A percentile compares a stretch with the other conserved stretches of the same genome.
phyloP scores from a whole-genome alignment of 2,329 filamentous ascomycete species.

The Aspergillus glaucus region DNA sequence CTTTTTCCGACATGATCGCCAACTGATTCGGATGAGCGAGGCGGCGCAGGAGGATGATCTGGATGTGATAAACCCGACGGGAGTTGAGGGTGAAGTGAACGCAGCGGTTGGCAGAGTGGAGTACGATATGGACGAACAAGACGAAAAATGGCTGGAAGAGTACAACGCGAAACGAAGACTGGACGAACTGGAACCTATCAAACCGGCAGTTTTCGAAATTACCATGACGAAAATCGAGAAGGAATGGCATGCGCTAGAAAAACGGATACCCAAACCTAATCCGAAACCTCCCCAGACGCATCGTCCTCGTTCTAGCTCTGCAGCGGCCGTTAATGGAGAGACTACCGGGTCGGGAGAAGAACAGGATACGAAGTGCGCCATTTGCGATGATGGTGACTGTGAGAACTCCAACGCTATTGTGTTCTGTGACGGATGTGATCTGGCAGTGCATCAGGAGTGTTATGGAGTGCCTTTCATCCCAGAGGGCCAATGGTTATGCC shows the following conservation, averaged over 20 bases:
- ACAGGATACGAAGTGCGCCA: slow-evolving; percentile 93
- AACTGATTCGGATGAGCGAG: slow-evolving; percentile 59
- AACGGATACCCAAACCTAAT: slow-evolving; percentile 93
- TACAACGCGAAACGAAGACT: slow-evolving; percentile 72
- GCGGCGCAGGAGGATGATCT: slow-evolving; percentile 59
- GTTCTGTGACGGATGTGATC: slow-evolving; percentile 95
- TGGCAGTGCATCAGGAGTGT: slow-evolving; percentile 97
- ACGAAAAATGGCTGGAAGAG: slow-evolving; percentile 88
- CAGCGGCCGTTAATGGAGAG: slow-evolving; percentile 92
- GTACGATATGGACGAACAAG: slow-evolving; percentile 99
- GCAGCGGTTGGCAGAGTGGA: slow-evolving; percentile 72
- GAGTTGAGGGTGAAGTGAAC: slow-evolving; percentile 55
- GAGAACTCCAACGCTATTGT: slow-evolving; percentile 99
- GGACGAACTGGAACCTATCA: slow-evolving; percentile 72
- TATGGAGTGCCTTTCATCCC: slow-evolving; percentile 98
- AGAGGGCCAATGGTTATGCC: slow-evolving; percentile 95
- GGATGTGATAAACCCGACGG: slow-evolving; percentile 48
- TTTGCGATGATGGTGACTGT: slow-evolving; percentile 98
- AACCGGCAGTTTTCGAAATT: slow-evolving; percentile 91
- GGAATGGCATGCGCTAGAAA: slow-evolving; percentile 94
- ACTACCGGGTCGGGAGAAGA: slow-evolving; percentile 75
- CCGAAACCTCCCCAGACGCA: slow-evolving; percentile 95
- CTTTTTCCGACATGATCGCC: slow-evolving; percentile 70
- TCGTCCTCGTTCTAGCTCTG: slow-evolving; percentile 83
- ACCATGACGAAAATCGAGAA: slow-evolving; percentile 99